Percentiles rank a stretch among this genome's conserved stretches.
Evolutionary conservation across 495 filamentous ascomycete species (phyloP).

Genomic region (Penicillium lagena): DNA sequence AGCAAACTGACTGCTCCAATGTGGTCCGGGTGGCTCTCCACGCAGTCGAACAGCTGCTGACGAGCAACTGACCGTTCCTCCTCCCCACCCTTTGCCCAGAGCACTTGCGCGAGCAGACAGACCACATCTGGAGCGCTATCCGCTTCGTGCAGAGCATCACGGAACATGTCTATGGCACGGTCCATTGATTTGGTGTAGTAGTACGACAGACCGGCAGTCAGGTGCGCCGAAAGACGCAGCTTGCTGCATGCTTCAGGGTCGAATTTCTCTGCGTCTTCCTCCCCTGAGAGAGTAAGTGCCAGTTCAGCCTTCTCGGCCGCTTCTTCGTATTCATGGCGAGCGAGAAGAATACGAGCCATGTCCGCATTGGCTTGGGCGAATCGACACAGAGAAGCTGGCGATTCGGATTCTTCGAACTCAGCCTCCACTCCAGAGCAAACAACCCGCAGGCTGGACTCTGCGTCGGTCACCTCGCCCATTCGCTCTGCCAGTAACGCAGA

Average conservation of each 20-base stretch:
- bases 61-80: conserved; percentile 68
- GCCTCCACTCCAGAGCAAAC: conserved; percentile 66
- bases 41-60: conserved; percentile 70
- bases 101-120: conserved; percentile 79
- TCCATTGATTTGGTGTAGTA: conserved; percentile 61
- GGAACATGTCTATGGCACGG: conserved; percentile 70
- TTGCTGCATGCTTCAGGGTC: conserved; percentile 55
- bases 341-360: conserved; percentile 71
- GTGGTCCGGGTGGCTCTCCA: conserved; percentile 67
- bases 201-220: conserved; percentile 77
- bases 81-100: conserved; percentile 83
- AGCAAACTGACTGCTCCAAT: conserved; percentile 71
- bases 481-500: conserved; percentile 76
- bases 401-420: conserved; percentile 80
- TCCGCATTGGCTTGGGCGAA: conserved; percentile 86
- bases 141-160: conserved; percentile 73
- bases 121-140: conserved; percentile 74
- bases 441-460: conserved; percentile 54
- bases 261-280: conserved; percentile 43
- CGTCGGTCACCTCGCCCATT: conserved; percentile 57
- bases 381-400: conserved; percentile 57
- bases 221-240: conserved; percentile 73
- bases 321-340: conserved; percentile 51
- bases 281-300: conserved; percentile 62
- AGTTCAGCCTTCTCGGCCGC: conserved; percentile 70